phyloP scores from a whole-genome alignment of 2,329 filamentous ascomycete genomes.

The Cladophialophora bantiana region DNA sequence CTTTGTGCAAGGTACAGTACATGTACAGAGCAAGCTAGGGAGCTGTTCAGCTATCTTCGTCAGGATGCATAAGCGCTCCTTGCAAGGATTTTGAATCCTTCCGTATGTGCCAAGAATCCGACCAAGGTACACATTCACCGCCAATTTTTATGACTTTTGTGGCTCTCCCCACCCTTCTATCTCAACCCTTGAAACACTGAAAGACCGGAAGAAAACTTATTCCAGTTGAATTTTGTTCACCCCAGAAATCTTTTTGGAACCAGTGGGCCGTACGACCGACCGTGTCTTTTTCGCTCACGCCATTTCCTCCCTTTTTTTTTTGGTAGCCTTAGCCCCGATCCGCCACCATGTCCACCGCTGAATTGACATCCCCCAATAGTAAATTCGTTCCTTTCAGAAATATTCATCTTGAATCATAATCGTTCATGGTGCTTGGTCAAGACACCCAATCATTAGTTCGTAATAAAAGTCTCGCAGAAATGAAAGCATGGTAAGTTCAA shows the following conservation, averaged over 20 bases:
- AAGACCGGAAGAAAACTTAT: neutral
- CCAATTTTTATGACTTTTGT: neutral
- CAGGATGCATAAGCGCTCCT: neutral
- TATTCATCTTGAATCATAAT: slow-evolving; percentile 31
- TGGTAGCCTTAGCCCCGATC: neutral
- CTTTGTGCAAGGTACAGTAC: neutral
- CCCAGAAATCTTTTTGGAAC: neutral
- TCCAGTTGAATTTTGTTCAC: neutral
- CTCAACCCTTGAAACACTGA: neutral
- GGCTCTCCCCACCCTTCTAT: neutral
- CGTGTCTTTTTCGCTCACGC: neutral
- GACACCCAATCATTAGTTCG: slow-evolving; percentile 34
- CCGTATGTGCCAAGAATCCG: neutral
- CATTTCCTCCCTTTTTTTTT: neutral
- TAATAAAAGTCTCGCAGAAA: slow-evolving; percentile 18
- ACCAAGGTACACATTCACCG: neutral
- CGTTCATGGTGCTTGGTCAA: slow-evolving; percentile 26
- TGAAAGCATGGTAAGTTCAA: slow-evolving; percentile 4
- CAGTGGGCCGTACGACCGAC: neutral
- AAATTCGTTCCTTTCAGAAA: slow-evolving; percentile 20
- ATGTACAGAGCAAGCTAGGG: neutral
- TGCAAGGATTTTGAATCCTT: neutral
- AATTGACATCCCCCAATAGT: slow-evolving; percentile 5
- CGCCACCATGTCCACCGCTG: neutral
- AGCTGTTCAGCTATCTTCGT: neutral